A percentile compares a stretch with the other conserved stretches of the same genome.
phyloP scores from a whole-genome alignment of 495 filamentous ascomycete genomes.

The Apodospora peruviana region DNA sequence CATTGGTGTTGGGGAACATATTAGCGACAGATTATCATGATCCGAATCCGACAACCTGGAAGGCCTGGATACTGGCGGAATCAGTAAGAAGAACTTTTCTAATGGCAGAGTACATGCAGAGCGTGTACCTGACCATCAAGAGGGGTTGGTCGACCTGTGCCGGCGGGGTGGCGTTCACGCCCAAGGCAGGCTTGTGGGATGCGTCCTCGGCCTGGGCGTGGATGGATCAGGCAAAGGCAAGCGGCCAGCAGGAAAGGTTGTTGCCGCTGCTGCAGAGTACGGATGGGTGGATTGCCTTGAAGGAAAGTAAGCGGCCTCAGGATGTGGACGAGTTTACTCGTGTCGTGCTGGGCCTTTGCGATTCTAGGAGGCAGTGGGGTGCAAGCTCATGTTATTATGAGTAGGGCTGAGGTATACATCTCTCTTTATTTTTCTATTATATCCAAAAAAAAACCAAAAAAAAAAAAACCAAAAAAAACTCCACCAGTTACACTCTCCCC shows the following conservation, averaged over 20 bases:
- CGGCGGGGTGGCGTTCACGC: conserved; percentile 23
- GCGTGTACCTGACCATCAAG: conserved; percentile 26
- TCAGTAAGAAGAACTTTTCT: conserved; percentile 28
- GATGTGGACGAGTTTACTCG: conserved; percentile 25
- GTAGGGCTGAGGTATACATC: no score
- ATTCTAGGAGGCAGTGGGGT: no score
- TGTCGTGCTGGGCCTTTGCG: conserved; percentile 14
- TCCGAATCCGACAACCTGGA: conserved; percentile 12
- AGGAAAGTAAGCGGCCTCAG: conserved; percentile 3
- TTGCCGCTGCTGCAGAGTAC: conserved; percentile 12
- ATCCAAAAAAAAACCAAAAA: no score
- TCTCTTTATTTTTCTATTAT: no score
- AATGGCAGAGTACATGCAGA: conserved; percentile 14
- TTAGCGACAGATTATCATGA: background rate
- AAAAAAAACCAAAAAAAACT: no score
- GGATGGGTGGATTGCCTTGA: conserved; percentile 13
- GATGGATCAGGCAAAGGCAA: background rate
- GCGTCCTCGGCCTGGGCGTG: conserved; percentile 24
- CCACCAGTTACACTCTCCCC: no score
- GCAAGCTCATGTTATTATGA: no score
- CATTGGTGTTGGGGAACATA: background rate
- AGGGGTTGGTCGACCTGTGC: conserved; percentile 24
- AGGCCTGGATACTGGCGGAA: conserved; percentile 33
- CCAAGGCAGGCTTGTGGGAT: conserved; percentile 29
- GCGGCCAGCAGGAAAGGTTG: conserved; percentile 1